phyloP scores from a whole-genome alignment of 495 filamentous ascomycete species.

The Penicillium cosmopolitanum region DNA sequence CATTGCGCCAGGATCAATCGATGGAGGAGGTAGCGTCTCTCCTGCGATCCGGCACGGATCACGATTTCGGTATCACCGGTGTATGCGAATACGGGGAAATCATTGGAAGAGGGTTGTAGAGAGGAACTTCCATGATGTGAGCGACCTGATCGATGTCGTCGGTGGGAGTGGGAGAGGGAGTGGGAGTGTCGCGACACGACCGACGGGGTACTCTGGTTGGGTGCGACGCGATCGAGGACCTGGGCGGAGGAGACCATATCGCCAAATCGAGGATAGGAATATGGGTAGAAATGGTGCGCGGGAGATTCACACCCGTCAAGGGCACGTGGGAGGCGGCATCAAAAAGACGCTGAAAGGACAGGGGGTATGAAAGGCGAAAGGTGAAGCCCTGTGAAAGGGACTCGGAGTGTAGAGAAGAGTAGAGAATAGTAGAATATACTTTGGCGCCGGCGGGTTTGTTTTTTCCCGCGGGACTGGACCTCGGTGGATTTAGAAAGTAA shows the following conservation, averaged over 20 bases:
- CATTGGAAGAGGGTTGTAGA: constrained; percentile 75
- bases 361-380: neutral
- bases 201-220: constrained; percentile 58
- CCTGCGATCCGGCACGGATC: constrained; percentile 69
- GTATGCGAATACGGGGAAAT: constrained; percentile 88
- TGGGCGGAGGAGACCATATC: constrained; percentile 79
- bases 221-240: constrained; percentile 53
- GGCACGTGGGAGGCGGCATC: constrained; percentile 21
- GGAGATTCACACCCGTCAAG: constrained; percentile 30
- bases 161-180: constrained; percentile 50
- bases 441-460: neutral
- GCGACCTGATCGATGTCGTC: constrained; percentile 73
- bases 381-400: no score
- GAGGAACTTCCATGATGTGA: constrained; percentile 80
- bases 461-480: neutral
- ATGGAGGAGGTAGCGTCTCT: constrained; percentile 84
- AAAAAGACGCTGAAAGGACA: neutral
- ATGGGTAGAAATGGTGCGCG: neutral
- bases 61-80: constrained; percentile 91
- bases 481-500: neutral
- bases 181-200: constrained; percentile 62
- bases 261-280: neutral
- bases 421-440: neutral
- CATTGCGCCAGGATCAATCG: constrained; percentile 82
- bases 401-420: no score